Evolutionary conservation across 345 rosid genomes (phyloP), one percentile per base, ranked within the genome.

Genomic region (Trapa incisa): DNA sequence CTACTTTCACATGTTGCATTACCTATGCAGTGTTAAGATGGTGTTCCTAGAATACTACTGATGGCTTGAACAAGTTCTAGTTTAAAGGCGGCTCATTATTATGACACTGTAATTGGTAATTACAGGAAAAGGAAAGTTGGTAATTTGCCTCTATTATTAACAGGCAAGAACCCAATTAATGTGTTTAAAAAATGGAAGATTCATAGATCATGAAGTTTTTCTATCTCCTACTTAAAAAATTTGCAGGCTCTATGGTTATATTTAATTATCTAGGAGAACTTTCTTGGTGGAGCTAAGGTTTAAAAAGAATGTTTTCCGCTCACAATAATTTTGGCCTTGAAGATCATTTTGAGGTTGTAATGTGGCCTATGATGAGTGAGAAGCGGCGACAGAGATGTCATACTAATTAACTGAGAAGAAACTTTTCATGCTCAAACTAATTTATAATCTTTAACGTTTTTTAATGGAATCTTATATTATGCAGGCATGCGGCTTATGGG

Each of bases 401-500:
- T 54, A 5, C 60, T 17, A 4, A 15, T 17, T 15, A 17, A 4
- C 7, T 15, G 6, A 52, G 29, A 4, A 4, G 43, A 41, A 4
- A 41, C 43, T 52, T 52, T 52, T 4, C 16, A 15, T 52, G 57
- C 29, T 52, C 32, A 52, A 52, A 1, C 29, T 22, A 54, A 54
- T 54, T 54, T n/a, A n/a, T 22, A 4, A 54, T 22, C 60, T n/a
- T n/a, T 17, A 11, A 54, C n/a, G 6, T 22, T n/a, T 3, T 54
- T 35, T 58, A 2, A 11, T 7, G 11, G 37, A 58, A 10, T 29
- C 1, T 35, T 58, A 14, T 58, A 4, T 35, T 50, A 52, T 79
- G 83, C 85, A 92, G 98, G 70, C 86, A 83, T 74, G 70, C 97
- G 57, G 68, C 89, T 47, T 89, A 85, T 70, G 93, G 85, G 68